A percentile compares a stretch with the other conserved stretches of the same genome.
phyloP scores from a whole-genome alignment of 2,329 filamentous ascomycete genomes.

The Colletotrichum agaves region DNA sequence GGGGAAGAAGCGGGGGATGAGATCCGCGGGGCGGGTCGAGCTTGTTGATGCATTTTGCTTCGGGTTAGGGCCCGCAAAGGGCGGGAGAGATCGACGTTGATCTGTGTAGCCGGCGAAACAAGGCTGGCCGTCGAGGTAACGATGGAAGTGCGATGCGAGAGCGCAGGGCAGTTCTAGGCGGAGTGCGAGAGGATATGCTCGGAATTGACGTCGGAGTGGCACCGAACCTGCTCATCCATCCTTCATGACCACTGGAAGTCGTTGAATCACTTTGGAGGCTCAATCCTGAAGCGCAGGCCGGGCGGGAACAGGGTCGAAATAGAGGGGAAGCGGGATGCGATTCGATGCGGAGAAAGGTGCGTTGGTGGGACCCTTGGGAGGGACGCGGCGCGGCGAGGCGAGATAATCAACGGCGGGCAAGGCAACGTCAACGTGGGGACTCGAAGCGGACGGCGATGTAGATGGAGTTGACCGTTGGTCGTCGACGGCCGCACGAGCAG shows the following conservation, averaged over 20 bases:
- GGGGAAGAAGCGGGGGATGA: slow-evolving; percentile 79
- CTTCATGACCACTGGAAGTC: slow-evolving; percentile 30
- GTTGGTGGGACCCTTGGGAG: slow-evolving; percentile 3
- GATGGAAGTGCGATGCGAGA: neutral
- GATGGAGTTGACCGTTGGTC: neutral
- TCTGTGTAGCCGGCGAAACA: neutral
- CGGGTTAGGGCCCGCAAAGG: slow-evolving; percentile 3
- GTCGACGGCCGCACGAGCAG: slow-evolving; percentile 13
- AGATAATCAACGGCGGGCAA: slow-evolving; percentile 24
- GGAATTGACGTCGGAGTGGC: slow-evolving; percentile 32
- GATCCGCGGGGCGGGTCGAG: slow-evolving; percentile 77
- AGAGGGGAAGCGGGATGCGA: neutral
- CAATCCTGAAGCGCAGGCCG: slow-evolving; percentile 3
- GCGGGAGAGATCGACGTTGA: neutral
- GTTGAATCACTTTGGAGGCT: slow-evolving; percentile 8
- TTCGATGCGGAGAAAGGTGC: slow-evolving; percentile 6
- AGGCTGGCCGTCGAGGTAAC: slow-evolving; percentile 1
- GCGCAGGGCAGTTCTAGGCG: slow-evolving; percentile 20
- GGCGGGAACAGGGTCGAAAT: neutral
- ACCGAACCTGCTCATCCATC: slow-evolving; percentile 38
- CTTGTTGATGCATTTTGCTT: slow-evolving; percentile 85
- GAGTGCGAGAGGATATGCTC: slow-evolving; percentile 13
- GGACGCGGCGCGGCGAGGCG: slow-evolving; percentile 6
- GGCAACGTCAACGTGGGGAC: slow-evolving; percentile 18
- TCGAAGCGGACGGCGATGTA: neutral